phyloP scores from a whole-genome alignment of 2,329 filamentous ascomycete species.

The Trichoderma endophyticum region DNA sequence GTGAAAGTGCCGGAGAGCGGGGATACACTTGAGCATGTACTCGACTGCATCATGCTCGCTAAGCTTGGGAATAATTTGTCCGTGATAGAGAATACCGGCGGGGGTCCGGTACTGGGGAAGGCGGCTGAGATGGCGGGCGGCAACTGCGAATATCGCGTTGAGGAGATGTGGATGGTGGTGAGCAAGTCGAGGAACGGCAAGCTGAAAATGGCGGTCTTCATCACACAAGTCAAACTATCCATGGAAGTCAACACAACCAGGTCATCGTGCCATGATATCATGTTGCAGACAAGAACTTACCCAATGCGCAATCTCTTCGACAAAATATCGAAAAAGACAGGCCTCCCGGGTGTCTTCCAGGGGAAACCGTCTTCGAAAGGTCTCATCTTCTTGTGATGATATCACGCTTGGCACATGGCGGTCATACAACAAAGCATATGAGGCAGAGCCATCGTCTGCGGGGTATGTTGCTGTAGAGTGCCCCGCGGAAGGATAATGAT shows the following conservation, averaged over 20 bases:
- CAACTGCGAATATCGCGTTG: conserved; percentile 41
- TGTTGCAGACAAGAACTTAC: conserved; percentile 23
- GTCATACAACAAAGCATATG: neutral
- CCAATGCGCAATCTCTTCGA: conserved; percentile 41
- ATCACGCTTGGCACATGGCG: neutral
- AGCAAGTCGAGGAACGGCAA: conserved; percentile 36
- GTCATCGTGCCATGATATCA: neutral
- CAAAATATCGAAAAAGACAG: conserved; percentile 38
- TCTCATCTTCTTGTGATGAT: neutral
- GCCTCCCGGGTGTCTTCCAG: conserved; percentile 37
- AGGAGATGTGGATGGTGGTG: conserved; percentile 37
- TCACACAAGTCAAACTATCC: conserved; percentile 40
- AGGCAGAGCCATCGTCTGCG: neutral
- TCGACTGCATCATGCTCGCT: conserved; percentile 39
- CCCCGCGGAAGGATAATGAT: neutral
- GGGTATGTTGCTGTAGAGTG: neutral
- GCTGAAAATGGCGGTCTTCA: conserved; percentile 39
- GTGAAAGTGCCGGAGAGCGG: conserved; percentile 38
- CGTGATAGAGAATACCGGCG: conserved; percentile 37
- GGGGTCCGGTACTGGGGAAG: conserved; percentile 38
- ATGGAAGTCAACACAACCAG: conserved; percentile 8
- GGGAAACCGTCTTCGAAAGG: conserved; percentile 27
- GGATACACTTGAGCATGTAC: conserved; percentile 41
- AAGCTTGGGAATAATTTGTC: conserved; percentile 35
- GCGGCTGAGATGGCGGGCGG: conserved; percentile 38